phyloP scores from a whole-genome alignment of 2,329 filamentous ascomycete species.

The Gaeumannomyces tritici region DNA sequence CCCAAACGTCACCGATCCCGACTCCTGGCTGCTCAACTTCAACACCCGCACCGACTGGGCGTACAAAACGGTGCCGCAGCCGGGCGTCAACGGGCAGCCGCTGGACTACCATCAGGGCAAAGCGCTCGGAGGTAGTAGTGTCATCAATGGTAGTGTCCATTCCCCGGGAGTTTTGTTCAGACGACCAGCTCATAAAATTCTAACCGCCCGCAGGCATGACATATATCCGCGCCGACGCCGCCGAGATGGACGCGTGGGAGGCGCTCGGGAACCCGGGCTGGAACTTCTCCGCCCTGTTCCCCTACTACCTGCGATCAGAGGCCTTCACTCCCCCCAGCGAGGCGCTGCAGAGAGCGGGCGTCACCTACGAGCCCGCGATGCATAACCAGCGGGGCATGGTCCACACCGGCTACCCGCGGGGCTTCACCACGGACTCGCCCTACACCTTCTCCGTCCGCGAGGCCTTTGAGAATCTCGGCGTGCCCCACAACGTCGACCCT shows the following conservation, averaged over 20 bases:
- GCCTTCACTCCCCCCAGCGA: conserved; percentile 10
- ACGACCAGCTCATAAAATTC: background rate
- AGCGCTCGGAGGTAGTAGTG: conserved; percentile 30
- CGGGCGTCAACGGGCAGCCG: conserved; percentile 23
- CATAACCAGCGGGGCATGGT: conserved; percentile 26
- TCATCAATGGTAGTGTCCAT: background rate
- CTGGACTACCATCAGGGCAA: conserved; percentile 30
- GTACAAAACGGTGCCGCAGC: conserved; percentile 21
- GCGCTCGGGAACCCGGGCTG: conserved; percentile 19
- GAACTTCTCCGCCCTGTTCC: conserved; percentile 14
- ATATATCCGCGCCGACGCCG: conserved; percentile 19
- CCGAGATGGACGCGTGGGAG: conserved; percentile 24
- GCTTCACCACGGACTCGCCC: conserved; percentile 22
- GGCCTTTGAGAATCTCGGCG: conserved; percentile 22
- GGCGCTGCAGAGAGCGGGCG: conserved; percentile 18
- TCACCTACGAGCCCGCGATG: conserved; percentile 19
- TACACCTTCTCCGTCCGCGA: conserved; percentile 15
- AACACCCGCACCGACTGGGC: conserved; percentile 10
- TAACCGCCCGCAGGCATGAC: conserved; percentile 12
- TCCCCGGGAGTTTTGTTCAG: too few relatives aligned
- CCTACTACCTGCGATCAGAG: conserved; percentile 15
- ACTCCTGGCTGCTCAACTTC: conserved; percentile 1
- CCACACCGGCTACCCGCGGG: conserved; percentile 24
- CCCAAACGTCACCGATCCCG: conserved; percentile 9
- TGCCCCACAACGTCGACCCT: conserved; percentile 24